phyloP scores from a whole-genome alignment of 768 basidiomycete species.

The Podaxis rugospora region DNA sequence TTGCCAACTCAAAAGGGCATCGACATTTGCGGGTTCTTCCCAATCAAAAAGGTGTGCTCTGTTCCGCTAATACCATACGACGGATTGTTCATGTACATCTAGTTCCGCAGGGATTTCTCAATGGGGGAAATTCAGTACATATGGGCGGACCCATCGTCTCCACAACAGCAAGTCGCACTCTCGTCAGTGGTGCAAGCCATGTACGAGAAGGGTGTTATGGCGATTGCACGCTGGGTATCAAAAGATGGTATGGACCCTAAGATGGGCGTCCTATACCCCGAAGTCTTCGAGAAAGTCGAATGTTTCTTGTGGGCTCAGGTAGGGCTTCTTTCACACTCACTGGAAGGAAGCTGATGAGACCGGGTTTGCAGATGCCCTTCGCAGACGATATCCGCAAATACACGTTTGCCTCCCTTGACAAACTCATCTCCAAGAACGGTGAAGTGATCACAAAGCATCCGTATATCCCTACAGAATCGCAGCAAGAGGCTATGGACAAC shows the following conservation, averaged over 20 bases:
- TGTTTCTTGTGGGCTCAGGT: slow-evolving; percentile 85
- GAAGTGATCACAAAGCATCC: slow-evolving; percentile 72
- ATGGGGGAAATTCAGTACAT: slow-evolving; percentile 87
- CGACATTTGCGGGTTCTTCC: slow-evolving; percentile 85
- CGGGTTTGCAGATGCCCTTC: slow-evolving; percentile 71
- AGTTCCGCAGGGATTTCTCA: slow-evolving; percentile 80
- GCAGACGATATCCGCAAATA: slow-evolving; percentile 91
- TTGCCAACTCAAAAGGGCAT: slow-evolving; percentile 80
- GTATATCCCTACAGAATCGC: slow-evolving; percentile 75
- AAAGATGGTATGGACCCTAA: slow-evolving; percentile 74
- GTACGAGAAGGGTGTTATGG: slow-evolving; percentile 58
- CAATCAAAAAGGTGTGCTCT: slow-evolving; percentile 50
- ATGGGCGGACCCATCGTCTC: slow-evolving; percentile 66
- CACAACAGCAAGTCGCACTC: slow-evolving; percentile 76
- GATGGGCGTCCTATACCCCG: slow-evolving; percentile 75
- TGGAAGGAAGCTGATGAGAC: neutral
- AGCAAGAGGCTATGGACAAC: slow-evolving; percentile 77
- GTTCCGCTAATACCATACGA: neutral
- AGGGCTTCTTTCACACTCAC: slow-evolving; percentile 14
- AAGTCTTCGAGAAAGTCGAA: slow-evolving; percentile 62
- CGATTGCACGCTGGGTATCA: slow-evolving; percentile 80
- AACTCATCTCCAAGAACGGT: slow-evolving; percentile 71
- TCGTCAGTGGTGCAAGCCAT: slow-evolving; percentile 87
- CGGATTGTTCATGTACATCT: neutral
- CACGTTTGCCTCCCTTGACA: slow-evolving; percentile 71